Evolutionary conservation across 2,329 filamentous ascomycete genomes (phyloP), one percentile per base, ranked within the genome.

Genomic region (Penicillium capsulatum): DNA sequence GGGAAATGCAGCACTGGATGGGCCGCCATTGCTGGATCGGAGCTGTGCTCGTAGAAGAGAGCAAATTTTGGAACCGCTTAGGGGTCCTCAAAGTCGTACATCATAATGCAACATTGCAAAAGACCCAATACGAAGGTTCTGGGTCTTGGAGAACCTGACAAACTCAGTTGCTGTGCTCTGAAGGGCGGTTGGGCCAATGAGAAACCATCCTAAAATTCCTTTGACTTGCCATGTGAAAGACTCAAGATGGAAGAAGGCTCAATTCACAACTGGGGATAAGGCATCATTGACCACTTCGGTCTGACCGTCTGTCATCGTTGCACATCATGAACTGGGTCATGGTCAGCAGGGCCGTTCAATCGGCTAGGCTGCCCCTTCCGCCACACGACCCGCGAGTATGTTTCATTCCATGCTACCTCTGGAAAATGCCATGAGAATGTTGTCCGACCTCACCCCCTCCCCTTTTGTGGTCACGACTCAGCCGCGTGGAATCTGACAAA

Each of bases 401-500:
- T 51, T 47, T 48, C 40, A 46, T 47, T 47, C 14, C 45, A 52
- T 46, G 38, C 45, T 49, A 51, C 44, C 41, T 44, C 40, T 41
- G n/a, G 20, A 30, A 35, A 17, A 31, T 44, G 44, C 47, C 47
- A 55, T 48, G 50, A 50, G 50, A 34, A 50, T 49, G 49, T 20
- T 54, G 50, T 55, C 50, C 47, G 40, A 53, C 50, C 38, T 50
- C 30, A 28, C 37, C 34, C 34, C 42, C 39, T 43, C 22, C 34
- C 38, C 34, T n/a, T 34, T 15, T 31, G 26, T 20, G 15, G 19
- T 36, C 34, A 45, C 27, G 36, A 45, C 39, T 54, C 49, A 54
- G 45, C 49, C 47, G 43, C 50, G 34, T 47, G 39, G 46, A 42
- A 51, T 52, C 42, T 51, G 47, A 58, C 80, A 83, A 41, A 67